phyloP scores from a whole-genome alignment of 1,139 yeast genomes.

The Suzukiozyma palmioleophila region DNA sequence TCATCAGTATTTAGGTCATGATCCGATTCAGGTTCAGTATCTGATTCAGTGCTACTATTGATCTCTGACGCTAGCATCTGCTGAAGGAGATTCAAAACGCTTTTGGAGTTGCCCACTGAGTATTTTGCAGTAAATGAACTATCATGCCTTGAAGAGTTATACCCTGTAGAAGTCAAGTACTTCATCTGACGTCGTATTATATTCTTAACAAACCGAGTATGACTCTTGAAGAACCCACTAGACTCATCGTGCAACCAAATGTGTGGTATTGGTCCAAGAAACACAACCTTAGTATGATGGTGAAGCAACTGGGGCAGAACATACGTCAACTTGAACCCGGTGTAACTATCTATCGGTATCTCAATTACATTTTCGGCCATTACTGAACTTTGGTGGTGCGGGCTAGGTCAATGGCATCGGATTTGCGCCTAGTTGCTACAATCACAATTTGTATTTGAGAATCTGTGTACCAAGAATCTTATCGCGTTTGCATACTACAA shows the following conservation, averaged over 20 bases:
- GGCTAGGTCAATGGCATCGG: not conserved
- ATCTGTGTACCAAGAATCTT: too few species aligned
- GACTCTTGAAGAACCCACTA: slow-evolving; percentile 14
- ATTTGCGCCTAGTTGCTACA: too few species aligned
- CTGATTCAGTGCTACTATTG: not conserved
- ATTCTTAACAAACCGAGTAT: slow-evolving; percentile 13
- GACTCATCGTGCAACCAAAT: slow-evolving; percentile 47
- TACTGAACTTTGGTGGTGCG: not conserved
- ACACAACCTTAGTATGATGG: slow-evolving; percentile 42
- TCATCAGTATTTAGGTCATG: not conserved
- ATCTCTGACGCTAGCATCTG: not conserved
- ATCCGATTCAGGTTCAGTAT: not conserved
- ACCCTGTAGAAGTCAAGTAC: slow-evolving; percentile 5
- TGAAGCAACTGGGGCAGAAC: slow-evolving; percentile 49
- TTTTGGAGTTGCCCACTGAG: not conserved
- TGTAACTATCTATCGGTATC: slow-evolving; percentile 40
- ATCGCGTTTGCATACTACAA: too few species aligned
- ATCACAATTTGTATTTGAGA: too few species aligned
- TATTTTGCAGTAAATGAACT: not conserved
- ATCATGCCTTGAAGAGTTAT: slow-evolving; percentile 10
- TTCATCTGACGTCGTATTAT: slow-evolving; percentile 9
- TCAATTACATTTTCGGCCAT: not conserved
- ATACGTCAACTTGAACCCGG: slow-evolving; percentile 60
- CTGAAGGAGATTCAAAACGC: not conserved
- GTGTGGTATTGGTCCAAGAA: slow-evolving; percentile 64